Evolutionary conservation across 805 yeast species (phyloP).

Genomic region (Alloascoidea hylecoeti): DNA sequence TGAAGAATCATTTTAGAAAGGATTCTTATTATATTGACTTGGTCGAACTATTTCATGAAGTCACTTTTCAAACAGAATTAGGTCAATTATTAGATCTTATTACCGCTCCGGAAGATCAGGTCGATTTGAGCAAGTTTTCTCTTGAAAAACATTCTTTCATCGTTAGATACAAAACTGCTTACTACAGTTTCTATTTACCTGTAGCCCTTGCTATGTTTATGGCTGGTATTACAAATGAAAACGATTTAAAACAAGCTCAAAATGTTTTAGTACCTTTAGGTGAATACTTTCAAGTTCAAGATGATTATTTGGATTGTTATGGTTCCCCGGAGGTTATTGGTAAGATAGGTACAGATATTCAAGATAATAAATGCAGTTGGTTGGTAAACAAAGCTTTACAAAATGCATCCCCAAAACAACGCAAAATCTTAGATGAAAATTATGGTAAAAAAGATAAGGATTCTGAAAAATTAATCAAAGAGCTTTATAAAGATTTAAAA

Average conservation of each 20-base stretch:
- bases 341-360: conserved; percentile 95
- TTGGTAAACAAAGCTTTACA: conserved; percentile 84
- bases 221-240: conserved; percentile 60
- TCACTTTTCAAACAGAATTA: conserved; percentile 92
- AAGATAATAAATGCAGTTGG: conserved; percentile 98
- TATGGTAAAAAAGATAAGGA: conserved; percentile 76
- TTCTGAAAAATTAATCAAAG: conserved; percentile 54
- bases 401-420: conserved; percentile 67
- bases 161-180: conserved; percentile 94
- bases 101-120: conserved; percentile 94
- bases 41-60: conserved; percentile 90
- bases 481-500: conserved; percentile 59
- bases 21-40: conserved; percentile 82
- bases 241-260: conserved; percentile 76
- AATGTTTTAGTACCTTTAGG: conserved; percentile 90
- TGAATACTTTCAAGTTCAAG: conserved; percentile 97
- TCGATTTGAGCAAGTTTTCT: conserved; percentile 78
- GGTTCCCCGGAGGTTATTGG: conserved; percentile 98
- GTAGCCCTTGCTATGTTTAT: conserved; percentile 94
- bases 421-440: conserved; percentile 68
- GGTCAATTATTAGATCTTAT: conserved; percentile 93
- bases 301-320: conserved; percentile 91
- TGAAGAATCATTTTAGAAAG: conserved; percentile 76
- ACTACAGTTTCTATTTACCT: conserved; percentile 92
- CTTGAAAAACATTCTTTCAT: conserved; percentile 87